Percentiles rank a stretch among this genome's conserved stretches.
phyloP scores from a whole-genome alignment of 1,284 basidiomycete genomes.

The Fomitopsis schrenkii region DNA sequence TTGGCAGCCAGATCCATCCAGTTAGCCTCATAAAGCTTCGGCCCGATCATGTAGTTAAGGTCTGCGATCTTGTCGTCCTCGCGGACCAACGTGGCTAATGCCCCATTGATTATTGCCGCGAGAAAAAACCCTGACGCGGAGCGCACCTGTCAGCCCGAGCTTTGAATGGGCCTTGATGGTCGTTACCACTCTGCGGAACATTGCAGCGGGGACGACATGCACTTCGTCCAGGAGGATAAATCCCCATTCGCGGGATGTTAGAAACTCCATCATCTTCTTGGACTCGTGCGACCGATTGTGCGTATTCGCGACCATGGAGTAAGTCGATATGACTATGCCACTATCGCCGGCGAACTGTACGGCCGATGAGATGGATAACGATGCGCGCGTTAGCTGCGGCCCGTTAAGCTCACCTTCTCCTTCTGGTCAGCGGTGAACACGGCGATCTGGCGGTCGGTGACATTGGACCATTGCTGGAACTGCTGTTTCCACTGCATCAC shows the following conservation, averaged over 20 bases:
- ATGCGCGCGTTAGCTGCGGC: background rate
- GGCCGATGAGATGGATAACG: slow-evolving; percentile 7
- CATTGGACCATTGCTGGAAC: slow-evolving; percentile 96
- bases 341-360: slow-evolving; percentile 86
- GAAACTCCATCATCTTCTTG: slow-evolving; percentile 98
- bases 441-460: slow-evolving; percentile 91
- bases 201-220: slow-evolving; percentile 94
- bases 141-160: slow-evolving; percentile 83
- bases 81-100: slow-evolving; percentile 88
- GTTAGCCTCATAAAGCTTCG: slow-evolving; percentile 99
- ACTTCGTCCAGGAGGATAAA: slow-evolving; percentile 96
- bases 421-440: slow-evolving; percentile 96
- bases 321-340: slow-evolving; percentile 95
- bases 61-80: slow-evolving; percentile 99
- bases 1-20: slow-evolving; percentile 99
- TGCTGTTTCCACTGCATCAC: slow-evolving; percentile 98
- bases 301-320: slow-evolving; percentile 98
- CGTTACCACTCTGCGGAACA: slow-evolving; percentile 94
- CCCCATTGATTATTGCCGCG: background rate
- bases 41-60: slow-evolving; percentile 98
- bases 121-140: background rate
- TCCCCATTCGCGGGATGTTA: slow-evolving; percentile 92
- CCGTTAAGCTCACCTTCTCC: slow-evolving; percentile 66
- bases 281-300: slow-evolving; percentile 95
- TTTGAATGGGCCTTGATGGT: slow-evolving; percentile 98